A percentile compares a stretch with the other conserved stretches of the same genome.
These are phyloP conservation scores for Xylaria longipes DNA, from an alignment of 495 filamentous ascomycete species.

Conservation along the genomic window DNA sequence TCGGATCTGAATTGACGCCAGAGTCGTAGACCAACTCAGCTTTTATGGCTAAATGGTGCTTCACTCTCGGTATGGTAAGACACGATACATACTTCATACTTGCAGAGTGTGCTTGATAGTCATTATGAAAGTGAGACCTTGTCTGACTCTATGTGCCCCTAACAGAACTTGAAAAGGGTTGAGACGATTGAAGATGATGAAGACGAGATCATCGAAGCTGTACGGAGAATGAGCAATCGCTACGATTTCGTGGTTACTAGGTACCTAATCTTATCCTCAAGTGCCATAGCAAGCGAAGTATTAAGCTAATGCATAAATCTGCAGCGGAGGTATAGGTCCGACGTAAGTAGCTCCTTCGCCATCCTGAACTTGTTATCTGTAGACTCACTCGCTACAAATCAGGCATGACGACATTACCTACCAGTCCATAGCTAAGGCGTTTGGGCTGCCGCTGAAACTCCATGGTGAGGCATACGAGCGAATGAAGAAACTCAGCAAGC, in stretches of 20 bases:
- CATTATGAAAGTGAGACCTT: background rate
- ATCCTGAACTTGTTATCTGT: background rate
- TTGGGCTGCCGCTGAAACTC: slow-evolving; percentile 73
- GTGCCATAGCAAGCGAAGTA: background rate
- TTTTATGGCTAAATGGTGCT: slow-evolving; percentile 92
- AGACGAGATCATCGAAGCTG: slow-evolving; percentile 85
- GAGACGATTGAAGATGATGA: slow-evolving; percentile 95
- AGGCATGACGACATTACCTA: slow-evolving; percentile 99
- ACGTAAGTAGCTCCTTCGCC: slow-evolving; percentile 61
- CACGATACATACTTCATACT: background rate
- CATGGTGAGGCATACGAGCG: slow-evolving; percentile 76
- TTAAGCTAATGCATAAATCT: slow-evolving; percentile 18
- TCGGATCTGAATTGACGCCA: slow-evolving; percentile 21
- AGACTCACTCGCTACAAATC: slow-evolving; percentile 30
- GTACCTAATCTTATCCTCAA: slow-evolving; percentile 33
- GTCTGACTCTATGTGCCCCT: background rate
- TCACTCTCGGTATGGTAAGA: slow-evolving; percentile 78
- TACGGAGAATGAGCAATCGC: slow-evolving; percentile 78
- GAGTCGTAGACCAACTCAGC: slow-evolving; percentile 80
- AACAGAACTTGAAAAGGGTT: slow-evolving; percentile 75
- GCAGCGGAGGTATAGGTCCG: slow-evolving; percentile 89
- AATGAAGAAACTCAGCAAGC: slow-evolving; percentile 82
- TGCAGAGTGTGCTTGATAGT: background rate
- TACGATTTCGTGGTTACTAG: slow-evolving; percentile 94
- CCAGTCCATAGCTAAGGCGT: slow-evolving; percentile 89